phyloP scores from a whole-genome alignment of 371 early-diverging fungal species.

The Rhizopus delemar region DNA sequence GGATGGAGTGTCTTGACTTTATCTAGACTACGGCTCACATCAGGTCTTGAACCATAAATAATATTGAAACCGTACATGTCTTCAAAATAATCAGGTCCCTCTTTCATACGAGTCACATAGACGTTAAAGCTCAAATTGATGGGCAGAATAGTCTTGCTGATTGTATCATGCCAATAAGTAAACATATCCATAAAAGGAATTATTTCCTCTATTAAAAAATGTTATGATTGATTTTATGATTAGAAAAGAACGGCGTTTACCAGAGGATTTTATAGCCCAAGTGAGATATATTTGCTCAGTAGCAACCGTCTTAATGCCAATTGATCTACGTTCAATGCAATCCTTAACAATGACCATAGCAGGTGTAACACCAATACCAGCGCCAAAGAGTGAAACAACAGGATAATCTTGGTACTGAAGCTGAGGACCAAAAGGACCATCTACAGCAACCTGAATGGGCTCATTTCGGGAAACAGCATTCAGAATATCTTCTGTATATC shows the following conservation, averaged over 20 bases:
- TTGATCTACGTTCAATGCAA: conserved; percentile 36
- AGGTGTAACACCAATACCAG: conserved; percentile 53
- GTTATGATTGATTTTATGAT: no score
- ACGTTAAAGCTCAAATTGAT: conserved; percentile 31
- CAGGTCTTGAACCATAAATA: conserved; percentile 30
- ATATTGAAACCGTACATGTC: conserved; percentile 9
- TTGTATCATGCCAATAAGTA: conserved; percentile 30
- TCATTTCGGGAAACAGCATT: conserved; percentile 12
- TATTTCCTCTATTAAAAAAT: conserved; percentile 26
- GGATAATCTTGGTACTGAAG: conserved; percentile 45
- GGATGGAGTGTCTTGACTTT: conserved; percentile 20
- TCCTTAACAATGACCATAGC: conserved; percentile 46
- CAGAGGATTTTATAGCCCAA: conserved; percentile 37
- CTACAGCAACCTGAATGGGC: conserved; percentile 31
- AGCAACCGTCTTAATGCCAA: conserved; percentile 38
- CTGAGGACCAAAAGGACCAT: conserved; percentile 49
- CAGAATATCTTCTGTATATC: conserved; percentile 29
- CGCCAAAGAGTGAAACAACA: conserved; percentile 32
- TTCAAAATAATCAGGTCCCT: conserved; percentile 23
- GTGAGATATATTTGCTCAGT: conserved; percentile 40
- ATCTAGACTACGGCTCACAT: conserved; percentile 30
- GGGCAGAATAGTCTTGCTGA: conserved; percentile 22
- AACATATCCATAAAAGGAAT: conserved; percentile 36
- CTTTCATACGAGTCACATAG: conserved; percentile 36
- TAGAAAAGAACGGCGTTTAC: no score